A percentile compares a stretch with the other conserved stretches of the same genome.
These are phyloP conservation scores for Acanthamoeba triangularis DNA, from an alignment of 208 protist species.

Conservation along the genomic window DNA sequence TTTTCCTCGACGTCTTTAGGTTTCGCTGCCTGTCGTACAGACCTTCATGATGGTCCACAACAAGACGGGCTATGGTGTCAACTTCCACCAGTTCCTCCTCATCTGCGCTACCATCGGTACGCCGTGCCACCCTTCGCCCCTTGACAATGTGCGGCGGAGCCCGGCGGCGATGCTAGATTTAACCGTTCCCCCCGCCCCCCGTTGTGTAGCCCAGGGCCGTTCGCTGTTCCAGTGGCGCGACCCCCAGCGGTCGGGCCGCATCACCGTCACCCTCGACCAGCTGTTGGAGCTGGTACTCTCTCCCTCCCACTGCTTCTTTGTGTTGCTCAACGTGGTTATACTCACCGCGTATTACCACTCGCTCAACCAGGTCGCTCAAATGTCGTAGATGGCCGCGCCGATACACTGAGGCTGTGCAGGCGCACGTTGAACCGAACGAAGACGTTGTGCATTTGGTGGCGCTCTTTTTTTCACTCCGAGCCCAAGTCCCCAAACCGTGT, in stretches of 20 bases:
- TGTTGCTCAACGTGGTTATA: neutral
- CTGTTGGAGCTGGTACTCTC: conserved; percentile 54
- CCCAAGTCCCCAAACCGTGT: too few relatives aligned
- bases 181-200: neutral
- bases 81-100: conserved; percentile 79
- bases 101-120: conserved; percentile 74
- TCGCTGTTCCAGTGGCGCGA: conserved; percentile 84
- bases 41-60: conserved; percentile 73
- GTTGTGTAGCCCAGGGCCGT: conserved; percentile 43
- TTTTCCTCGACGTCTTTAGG: neutral
- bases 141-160: neutral
- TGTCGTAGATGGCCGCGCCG: neutral
- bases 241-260: conserved; percentile 76
- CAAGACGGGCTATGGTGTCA: conserved; percentile 73
- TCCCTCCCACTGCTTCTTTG: neutral
- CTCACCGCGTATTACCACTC: neutral
- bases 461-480: too few relatives aligned
- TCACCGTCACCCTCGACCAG: conserved; percentile 76
- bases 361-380: neutral
- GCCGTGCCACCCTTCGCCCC: neutral
- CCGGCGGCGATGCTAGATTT: neutral
- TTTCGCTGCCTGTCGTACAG: conserved; percentile 71
- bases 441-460: too few relatives aligned
- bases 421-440: too few relatives aligned
- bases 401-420: neutral